Evolutionary conservation across 768 basidiomycete genomes (phyloP), one percentile per base, ranked within the genome.

Genomic region (Kondoa subrosea): DNA sequence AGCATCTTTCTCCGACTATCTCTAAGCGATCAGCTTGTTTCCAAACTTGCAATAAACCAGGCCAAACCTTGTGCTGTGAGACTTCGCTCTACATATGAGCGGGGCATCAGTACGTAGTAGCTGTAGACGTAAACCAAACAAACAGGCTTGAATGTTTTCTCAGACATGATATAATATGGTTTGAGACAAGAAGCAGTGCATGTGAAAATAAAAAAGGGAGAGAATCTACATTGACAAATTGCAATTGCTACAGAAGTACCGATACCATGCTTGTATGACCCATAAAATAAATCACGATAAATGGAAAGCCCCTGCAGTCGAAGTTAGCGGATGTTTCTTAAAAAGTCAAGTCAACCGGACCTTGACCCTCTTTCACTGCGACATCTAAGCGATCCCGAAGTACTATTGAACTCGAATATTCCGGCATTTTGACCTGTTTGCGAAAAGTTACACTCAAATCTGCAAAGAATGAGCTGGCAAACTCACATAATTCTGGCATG

Each of bases 321-420:
- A 3, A 4, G 34, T 3, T 31, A 25, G 29, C 34, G n/a, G 34
- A n/a, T n/a, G 16, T 31, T 3, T 27, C 61, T 31, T 15, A 4
- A 63, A 27, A 33, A 31, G 14, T 25, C 25, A 27, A 25, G 58
- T 96, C 92, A 88, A 97, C 97, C 75, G 89, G 90, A 65, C 91
- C 91, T 67, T 89, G 86, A 56, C 95, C 95, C 78, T 97, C 95
- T 73, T 84, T 83, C 80, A 95, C 89, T 40, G 95, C 93, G 33
- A 83, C 81, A 64, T 81, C 80, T 72, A 99, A 77, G 76, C 91
- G 93, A 76, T 88, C 85, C 73, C 80, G 81, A 85, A 97, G 87
- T 50, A 89, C 84, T 34, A 80, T 82, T 77, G 88, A 91, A 30
- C 86, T 85, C 67, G 88, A 89, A 77, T 97, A 97, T 74, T 96